These are phyloP conservation scores for Phytophthora nicotianae DNA, from an alignment of 352 stramenopile species.

Conservation along the genomic window DNA sequence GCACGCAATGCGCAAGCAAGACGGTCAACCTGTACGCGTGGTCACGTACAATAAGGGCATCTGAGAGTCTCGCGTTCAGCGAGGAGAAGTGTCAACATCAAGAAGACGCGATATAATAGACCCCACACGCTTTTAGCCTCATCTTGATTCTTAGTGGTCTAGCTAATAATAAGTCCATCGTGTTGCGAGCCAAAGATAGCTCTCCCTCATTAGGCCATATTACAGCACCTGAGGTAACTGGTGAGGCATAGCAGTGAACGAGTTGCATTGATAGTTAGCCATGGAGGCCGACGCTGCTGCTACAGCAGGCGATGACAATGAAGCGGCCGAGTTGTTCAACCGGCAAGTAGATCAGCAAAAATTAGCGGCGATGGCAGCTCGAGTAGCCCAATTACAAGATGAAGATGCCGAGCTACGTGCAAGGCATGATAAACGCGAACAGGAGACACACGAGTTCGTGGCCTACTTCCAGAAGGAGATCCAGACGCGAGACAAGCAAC, in stretches of 20 bases:
- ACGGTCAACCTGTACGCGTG: slow-evolving; percentile 59
- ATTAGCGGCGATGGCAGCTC: slow-evolving; percentile 62
- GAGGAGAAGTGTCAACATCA: background rate
- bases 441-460: slow-evolving; percentile 95
- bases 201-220: background rate
- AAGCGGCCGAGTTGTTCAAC: slow-evolving; percentile 65
- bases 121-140: background rate
- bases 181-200: slow-evolving; percentile 11
- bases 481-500: slow-evolving; percentile 78
- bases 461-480: slow-evolving; percentile 95
- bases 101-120: background rate
- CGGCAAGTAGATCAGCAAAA: slow-evolving; percentile 69
- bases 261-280: background rate
- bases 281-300: slow-evolving; percentile 19
- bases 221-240: too few species aligned
- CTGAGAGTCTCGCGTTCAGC: slow-evolving; percentile 8
- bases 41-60: slow-evolving; percentile 89
- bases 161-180: slow-evolving; percentile 10
- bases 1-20: slow-evolving; percentile 36
- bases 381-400: slow-evolving; percentile 62
- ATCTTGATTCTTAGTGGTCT: too few species aligned
- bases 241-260: background rate
- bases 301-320: slow-evolving; percentile 17
- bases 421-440: slow-evolving; percentile 87
- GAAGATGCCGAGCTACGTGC: slow-evolving; percentile 84